A percentile compares a stretch with the other conserved stretches of the same genome.
phyloP scores from a whole-genome alignment of 345 rosid species.

The Aurinia saxatilis region DNA sequence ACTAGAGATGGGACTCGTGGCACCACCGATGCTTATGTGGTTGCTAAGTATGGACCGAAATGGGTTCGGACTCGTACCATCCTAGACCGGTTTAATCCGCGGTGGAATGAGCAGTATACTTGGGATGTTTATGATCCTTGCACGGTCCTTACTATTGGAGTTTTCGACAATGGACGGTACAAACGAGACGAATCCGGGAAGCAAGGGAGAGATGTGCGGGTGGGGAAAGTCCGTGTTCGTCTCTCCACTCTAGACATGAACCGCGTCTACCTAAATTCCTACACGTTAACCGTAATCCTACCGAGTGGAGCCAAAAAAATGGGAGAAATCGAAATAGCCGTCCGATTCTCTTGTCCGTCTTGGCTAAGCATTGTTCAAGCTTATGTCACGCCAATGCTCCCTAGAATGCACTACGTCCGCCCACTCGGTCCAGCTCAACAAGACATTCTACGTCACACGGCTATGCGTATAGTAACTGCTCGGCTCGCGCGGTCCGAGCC shows the following conservation, averaged over 20 bases:
- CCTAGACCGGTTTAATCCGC: conserved; percentile 79
- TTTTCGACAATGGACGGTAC: conserved; percentile 73
- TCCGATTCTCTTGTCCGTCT: conserved; percentile 70
- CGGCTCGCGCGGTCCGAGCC: conserved; percentile 74
- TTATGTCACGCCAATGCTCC: conserved; percentile 66
- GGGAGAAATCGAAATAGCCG: conserved; percentile 84
- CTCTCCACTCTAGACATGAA: conserved; percentile 76
- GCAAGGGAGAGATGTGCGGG: conserved; percentile 43
- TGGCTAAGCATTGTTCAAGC: conserved; percentile 73
- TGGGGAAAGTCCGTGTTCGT: conserved; percentile 69
- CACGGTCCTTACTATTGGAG: conserved; percentile 73
- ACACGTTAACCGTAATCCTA: conserved; percentile 49
- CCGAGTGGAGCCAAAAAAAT: conserved; percentile 76
- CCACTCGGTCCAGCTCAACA: conserved; percentile 75
- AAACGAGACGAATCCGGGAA: conserved; percentile 54
- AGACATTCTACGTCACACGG: conserved; percentile 75
- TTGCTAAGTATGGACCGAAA: conserved; percentile 86
- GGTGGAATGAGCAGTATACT: conserved; percentile 91
- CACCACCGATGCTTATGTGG: conserved; percentile 81
- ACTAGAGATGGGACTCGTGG: conserved; percentile 87
- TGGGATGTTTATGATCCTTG: conserved; percentile 93
- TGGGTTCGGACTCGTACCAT: conserved; percentile 87
- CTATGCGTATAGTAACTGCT: conserved; percentile 71
- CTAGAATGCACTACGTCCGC: conserved; percentile 72
- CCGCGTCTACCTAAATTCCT: conserved; percentile 53